Evolutionary conservation across 768 basidiomycete species (phyloP).

Genomic region (Mycena galericulata): DNA sequence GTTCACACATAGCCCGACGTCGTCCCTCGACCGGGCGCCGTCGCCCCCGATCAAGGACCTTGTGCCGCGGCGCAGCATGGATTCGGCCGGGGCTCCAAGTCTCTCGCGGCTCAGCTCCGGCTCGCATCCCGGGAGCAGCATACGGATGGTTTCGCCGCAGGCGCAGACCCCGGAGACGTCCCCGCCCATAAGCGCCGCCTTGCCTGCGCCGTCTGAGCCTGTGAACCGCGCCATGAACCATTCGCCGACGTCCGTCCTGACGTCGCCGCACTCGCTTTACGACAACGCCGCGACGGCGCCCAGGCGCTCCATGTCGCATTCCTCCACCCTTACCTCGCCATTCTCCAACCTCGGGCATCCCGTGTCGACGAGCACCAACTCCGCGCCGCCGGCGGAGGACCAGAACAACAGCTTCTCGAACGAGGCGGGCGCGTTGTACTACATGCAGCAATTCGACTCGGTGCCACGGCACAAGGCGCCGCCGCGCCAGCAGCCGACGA

Average conservation of each 20-base stretch:
- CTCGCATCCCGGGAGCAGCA: conserved; percentile 19
- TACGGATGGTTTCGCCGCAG: conserved; percentile 28
- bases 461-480: conserved; percentile 34
- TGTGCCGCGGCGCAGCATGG: conserved; percentile 42
- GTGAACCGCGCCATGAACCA: conserved; percentile 31
- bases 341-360: conserved; percentile 46
- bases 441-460: conserved; percentile 70
- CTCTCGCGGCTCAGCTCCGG: conserved; percentile 48
- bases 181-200: neutral
- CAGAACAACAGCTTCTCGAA: conserved; percentile 52
- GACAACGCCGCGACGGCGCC: conserved; percentile 8
- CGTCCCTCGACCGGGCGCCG: conserved; percentile 30
- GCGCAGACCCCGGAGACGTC: neutral
- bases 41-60: conserved; percentile 24
- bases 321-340: conserved; percentile 51
- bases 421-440: conserved; percentile 76
- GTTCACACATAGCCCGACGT: conserved; percentile 31
- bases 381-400: conserved; percentile 39
- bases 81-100: conserved; percentile 45
- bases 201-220: conserved; percentile 15
- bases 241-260: conserved; percentile 44
- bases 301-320: conserved; percentile 21
- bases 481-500: conserved; percentile 56
- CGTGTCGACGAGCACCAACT: conserved; percentile 29
- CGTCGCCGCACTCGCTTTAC: conserved; percentile 46